Evolutionary conservation across 495 filamentous ascomycete species (phyloP).

Genomic region (Neurospora sp.): DNA sequence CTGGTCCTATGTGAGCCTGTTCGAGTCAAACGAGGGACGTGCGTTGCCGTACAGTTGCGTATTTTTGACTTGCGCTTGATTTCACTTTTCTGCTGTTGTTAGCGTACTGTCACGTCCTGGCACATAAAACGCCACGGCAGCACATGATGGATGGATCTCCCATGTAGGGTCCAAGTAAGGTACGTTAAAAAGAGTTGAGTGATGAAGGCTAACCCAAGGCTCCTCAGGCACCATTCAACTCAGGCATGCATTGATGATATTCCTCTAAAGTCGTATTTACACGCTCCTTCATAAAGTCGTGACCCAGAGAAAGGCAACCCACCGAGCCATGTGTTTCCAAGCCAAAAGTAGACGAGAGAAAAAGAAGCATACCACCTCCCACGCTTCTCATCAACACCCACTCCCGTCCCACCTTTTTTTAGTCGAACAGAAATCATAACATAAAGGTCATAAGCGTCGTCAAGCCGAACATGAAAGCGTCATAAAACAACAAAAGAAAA

Average conservation of each 20-base stretch:
- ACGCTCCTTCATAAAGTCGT: constrained; percentile 1
- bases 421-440: constrained; percentile 23
- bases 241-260: not conserved
- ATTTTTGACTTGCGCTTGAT: not conserved
- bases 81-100: not conserved
- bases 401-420: constrained; percentile 16
- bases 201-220: not conserved
- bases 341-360: constrained; percentile 31
- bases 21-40: not conserved
- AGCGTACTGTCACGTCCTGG: not conserved
- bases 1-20: not conserved
- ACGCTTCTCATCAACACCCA: constrained; percentile 1
- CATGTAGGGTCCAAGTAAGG: not conserved
- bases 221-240: not conserved
- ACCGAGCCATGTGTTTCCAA: constrained; percentile 18
- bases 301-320: constrained; percentile 7
- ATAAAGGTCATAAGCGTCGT: constrained; percentile 27
- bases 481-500: constrained; percentile 6
- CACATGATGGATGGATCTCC: not conserved
- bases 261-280: not conserved
- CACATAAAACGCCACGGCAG: not conserved
- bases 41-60: not conserved
- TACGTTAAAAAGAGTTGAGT: not conserved
- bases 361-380: constrained; percentile 19
- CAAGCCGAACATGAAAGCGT: constrained; percentile 6